phyloP scores from a whole-genome alignment of 2,329 filamentous ascomycete genomes.

The Emmonsiellopsis sp. region DNA sequence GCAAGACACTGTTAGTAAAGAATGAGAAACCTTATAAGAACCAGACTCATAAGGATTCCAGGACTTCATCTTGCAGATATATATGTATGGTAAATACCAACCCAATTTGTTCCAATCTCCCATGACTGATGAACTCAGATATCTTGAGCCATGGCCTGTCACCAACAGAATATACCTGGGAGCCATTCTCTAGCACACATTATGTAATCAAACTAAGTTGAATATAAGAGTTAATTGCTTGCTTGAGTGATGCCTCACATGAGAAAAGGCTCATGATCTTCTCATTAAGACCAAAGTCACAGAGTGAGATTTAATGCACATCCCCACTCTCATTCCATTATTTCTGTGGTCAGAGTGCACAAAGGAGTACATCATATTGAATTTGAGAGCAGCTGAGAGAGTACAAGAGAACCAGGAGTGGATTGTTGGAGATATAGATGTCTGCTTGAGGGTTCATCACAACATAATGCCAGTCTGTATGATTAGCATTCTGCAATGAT shows the following conservation, averaged over 20 bases:
- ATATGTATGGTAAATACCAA: not conserved
- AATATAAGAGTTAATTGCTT: not conserved
- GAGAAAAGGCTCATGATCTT: not conserved
- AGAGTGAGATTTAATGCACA: not conserved
- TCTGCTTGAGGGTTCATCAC: not conserved
- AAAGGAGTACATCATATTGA: not conserved
- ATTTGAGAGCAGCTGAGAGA: not conserved
- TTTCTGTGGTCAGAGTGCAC: not conserved
- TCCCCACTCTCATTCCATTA: not conserved
- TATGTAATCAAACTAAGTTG: not conserved
- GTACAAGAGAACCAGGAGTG: not conserved
- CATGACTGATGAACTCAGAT: not conserved
- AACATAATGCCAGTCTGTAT: not conserved
- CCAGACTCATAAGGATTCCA: not conserved
- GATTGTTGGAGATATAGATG: not conserved
- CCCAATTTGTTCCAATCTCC: not conserved
- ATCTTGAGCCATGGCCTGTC: not conserved
- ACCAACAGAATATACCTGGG: not conserved
- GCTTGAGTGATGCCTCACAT: not conserved
- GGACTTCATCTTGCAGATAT: not conserved
- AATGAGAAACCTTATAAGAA: not conserved
- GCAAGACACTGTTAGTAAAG: not conserved
- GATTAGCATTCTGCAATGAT: too few species aligned
- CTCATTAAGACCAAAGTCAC: not conserved
- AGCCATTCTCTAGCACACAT: not conserved